phyloP scores from a whole-genome alignment of 1,139 yeast genomes.

The Lizanozyma gosingica region DNA sequence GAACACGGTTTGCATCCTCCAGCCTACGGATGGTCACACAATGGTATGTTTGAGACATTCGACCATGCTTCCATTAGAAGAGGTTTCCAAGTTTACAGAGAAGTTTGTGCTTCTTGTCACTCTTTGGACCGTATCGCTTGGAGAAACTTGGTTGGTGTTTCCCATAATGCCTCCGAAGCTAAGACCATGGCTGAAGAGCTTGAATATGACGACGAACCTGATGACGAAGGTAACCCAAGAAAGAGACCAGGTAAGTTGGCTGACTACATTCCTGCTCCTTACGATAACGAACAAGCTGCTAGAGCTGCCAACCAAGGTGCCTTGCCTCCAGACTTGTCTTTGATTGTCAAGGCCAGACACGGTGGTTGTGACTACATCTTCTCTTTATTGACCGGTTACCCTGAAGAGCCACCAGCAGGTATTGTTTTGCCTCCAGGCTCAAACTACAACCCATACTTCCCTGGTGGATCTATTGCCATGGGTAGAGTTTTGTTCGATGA shows the following conservation, averaged over 20 bases:
- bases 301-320: constrained; percentile 99
- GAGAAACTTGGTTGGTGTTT: constrained; percentile 97
- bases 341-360: constrained; percentile 98
- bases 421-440: constrained; percentile 85
- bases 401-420: constrained; percentile 98
- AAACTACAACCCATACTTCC: constrained; percentile 99
- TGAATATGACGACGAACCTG: constrained; percentile 98
- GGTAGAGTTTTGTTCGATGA: constrained; percentile 97
- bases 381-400: constrained; percentile 93
- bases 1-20: constrained; percentile 99
- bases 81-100: constrained; percentile 98
- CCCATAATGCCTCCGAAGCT: constrained; percentile 86
- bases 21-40: constrained; percentile 87
- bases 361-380: constrained; percentile 96
- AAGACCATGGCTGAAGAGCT: constrained; percentile 92
- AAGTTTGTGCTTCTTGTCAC: constrained; percentile 98
- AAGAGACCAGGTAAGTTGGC: constrained; percentile 98
- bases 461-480: constrained; percentile 99
- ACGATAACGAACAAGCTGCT: constrained; percentile 97
- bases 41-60: constrained; percentile 83
- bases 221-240: constrained; percentile 98
- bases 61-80: constrained; percentile 97
- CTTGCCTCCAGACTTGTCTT: constrained; percentile 93
- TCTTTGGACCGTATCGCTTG: constrained; percentile 95
- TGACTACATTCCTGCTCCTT: constrained; percentile 91